Percentiles rank a stretch among this genome's conserved stretches.
Evolutionary conservation across 495 filamentous ascomycete species (phyloP).

Genomic region (Podospora sp.): DNA sequence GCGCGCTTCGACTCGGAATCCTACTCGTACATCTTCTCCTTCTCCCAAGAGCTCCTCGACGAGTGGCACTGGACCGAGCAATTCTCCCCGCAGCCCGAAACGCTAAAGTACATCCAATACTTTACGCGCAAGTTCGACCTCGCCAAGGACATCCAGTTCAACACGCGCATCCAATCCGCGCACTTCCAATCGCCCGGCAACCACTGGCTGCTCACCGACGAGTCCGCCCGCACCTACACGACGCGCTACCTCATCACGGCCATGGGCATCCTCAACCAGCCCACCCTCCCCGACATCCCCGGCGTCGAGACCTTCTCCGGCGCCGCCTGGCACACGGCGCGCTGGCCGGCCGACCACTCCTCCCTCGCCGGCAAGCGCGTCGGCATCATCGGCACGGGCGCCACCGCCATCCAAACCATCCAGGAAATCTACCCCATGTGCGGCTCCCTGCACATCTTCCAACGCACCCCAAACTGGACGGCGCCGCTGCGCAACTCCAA

Average conservation of each 20-base stretch:
- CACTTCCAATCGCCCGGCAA: conserved; percentile 38
- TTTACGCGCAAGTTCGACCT: conserved; percentile 46
- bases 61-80: conserved; percentile 51
- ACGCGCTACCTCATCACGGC: conserved; percentile 40
- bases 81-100: conserved; percentile 43
- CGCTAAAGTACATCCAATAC: conserved; percentile 47
- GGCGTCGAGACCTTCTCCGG: conserved; percentile 52
- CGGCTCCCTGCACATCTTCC: conserved; percentile 53
- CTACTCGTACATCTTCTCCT: conserved; percentile 46
- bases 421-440: conserved; percentile 49
- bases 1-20: conserved; percentile 46
- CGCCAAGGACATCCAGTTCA: conserved; percentile 47
- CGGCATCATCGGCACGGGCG: conserved; percentile 55
- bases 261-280: conserved; percentile 44
- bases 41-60: conserved; percentile 44
- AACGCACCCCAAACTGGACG: conserved; percentile 54
- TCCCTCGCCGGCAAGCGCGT: conserved; percentile 51
- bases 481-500: conserved; percentile 52
- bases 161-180: conserved; percentile 42
- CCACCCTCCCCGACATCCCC: conserved; percentile 44
- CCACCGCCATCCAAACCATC: conserved; percentile 54
- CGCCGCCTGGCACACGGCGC: conserved; percentile 51
- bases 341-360: conserved; percentile 53
- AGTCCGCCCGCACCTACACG: conserved; percentile 32
- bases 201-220: conserved; percentile 43